Evolutionary conservation across 805 yeast genomes (phyloP).

Genomic region (Zygoascus flipseniorum): DNA sequence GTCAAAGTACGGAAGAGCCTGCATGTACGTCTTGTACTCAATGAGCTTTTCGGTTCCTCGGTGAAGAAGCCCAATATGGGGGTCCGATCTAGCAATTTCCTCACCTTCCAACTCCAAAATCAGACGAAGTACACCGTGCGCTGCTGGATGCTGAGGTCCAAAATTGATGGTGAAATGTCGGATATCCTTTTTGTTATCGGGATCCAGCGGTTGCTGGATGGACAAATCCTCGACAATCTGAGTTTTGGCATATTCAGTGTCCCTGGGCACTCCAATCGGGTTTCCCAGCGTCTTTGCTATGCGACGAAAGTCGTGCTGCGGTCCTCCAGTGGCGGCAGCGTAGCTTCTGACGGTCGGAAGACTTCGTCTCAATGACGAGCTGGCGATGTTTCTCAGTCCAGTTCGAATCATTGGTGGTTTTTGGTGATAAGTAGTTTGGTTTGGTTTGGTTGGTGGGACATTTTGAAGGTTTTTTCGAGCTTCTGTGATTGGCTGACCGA

Average conservation of each 20-base stretch:
- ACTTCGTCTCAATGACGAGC: not conserved
- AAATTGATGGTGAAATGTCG: slow-evolving; percentile 85
- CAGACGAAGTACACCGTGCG: slow-evolving; percentile 84
- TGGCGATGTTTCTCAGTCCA: not conserved
- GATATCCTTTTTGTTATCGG: slow-evolving; percentile 36
- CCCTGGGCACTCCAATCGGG: slow-evolving; percentile 28
- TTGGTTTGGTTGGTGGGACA: not conserved
- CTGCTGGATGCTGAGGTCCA: slow-evolving; percentile 94
- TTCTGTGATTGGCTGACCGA: not conserved
- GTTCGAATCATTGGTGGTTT: not conserved
- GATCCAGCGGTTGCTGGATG: slow-evolving; percentile 4
- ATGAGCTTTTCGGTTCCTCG: slow-evolving; percentile 86
- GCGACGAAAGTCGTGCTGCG: slow-evolving; percentile 1
- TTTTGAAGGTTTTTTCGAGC: not conserved
- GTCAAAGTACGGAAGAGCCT: slow-evolving; percentile 83
- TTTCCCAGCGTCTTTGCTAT: not conserved
- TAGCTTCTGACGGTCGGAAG: not conserved
- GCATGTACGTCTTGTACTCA: slow-evolving; percentile 78
- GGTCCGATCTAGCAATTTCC: slow-evolving; percentile 79
- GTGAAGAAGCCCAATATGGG: slow-evolving; percentile 81
- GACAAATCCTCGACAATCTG: slow-evolving; percentile 26
- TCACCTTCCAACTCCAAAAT: slow-evolving; percentile 84
- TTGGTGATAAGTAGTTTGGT: not conserved
- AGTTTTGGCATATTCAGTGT: slow-evolving; percentile 24
- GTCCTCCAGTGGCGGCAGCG: not conserved